A percentile compares a stretch with the other conserved stretches of the same genome.
phyloP scores from a whole-genome alignment of 1,284 basidiomycete species.

The Ustilago shanxiensis region DNA sequence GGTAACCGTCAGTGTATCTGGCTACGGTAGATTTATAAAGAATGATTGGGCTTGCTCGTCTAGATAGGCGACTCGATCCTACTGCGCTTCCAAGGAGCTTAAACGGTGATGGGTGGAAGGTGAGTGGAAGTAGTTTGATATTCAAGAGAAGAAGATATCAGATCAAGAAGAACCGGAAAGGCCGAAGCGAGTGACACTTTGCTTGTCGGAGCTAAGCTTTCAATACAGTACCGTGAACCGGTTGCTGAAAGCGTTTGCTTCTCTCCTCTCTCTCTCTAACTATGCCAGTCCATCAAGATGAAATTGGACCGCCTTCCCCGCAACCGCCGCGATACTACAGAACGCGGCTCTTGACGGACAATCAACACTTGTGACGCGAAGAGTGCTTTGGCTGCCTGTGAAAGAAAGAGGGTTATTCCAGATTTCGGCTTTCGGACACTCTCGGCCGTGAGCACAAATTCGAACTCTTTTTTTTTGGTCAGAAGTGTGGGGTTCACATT shows the following conservation, averaged over 20 bases:
- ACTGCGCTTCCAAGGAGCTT: background rate
- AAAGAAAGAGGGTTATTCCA: background rate
- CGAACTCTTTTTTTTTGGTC: constrained; percentile 17
- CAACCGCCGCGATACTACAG: constrained; percentile 9
- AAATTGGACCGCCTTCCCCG: constrained; percentile 39
- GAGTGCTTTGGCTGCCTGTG: constrained; percentile 2
- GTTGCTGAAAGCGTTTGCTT: constrained; percentile 14
- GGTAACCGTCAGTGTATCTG: background rate
- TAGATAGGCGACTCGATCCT: too few relatives aligned
- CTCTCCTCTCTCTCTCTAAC: background rate
- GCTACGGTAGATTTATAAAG: too few relatives aligned
- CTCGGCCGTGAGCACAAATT: constrained; percentile 31
- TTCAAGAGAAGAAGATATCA: background rate
- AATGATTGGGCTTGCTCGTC: too few relatives aligned
- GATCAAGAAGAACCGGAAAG: constrained; percentile 14
- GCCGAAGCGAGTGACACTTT: constrained; percentile 29
- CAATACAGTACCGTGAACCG: constrained; percentile 3
- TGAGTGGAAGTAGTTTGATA: background rate
- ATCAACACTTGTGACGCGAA: constrained; percentile 4
- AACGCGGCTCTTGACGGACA: constrained; percentile 3
- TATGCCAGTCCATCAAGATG: too few relatives aligned
- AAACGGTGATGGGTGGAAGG: constrained; percentile 4
- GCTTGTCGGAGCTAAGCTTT: constrained; percentile 15
- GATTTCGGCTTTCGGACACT: background rate
- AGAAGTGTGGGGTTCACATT: background rate